Percentiles rank a stretch among this genome's conserved stretches.
phyloP scores from a whole-genome alignment of 2,329 filamentous ascomycete genomes.

The Teratosphaeria zuluensis region DNA sequence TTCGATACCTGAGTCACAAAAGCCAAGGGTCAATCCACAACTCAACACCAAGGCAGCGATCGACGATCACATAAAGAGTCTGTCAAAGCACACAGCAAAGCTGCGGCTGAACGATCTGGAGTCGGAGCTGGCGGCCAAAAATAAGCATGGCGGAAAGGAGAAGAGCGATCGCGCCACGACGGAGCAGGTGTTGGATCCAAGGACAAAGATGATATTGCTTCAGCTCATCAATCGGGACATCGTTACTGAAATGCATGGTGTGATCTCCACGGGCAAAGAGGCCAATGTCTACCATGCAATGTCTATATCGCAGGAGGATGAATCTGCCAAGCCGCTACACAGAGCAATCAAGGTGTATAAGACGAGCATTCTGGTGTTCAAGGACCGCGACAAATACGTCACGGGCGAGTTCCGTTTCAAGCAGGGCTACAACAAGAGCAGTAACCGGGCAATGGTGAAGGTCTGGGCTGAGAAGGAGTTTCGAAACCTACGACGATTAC shows the following conservation, averaged over 20 bases:
- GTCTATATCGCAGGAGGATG: slow-evolving; percentile 47
- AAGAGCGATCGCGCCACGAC: slow-evolving; percentile 85
- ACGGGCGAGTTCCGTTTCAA: slow-evolving; percentile 89
- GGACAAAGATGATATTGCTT: slow-evolving; percentile 88
- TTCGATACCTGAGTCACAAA: slow-evolving; percentile 40
- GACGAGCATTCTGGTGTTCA: slow-evolving; percentile 94
- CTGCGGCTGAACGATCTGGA: slow-evolving; percentile 63
- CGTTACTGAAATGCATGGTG: slow-evolving; percentile 86
- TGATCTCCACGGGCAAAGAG: slow-evolving; percentile 93
- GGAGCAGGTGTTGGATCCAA: slow-evolving; percentile 87
- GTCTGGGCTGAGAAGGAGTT: slow-evolving; percentile 99
- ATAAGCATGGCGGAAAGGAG: slow-evolving; percentile 42
- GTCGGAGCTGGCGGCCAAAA: slow-evolving; percentile 41
- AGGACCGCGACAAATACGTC: slow-evolving; percentile 93
- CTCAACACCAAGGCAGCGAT: slow-evolving; percentile 69
- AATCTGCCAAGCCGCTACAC: slow-evolving; percentile 43
- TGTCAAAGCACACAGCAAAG: slow-evolving; percentile 77
- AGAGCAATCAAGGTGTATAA: slow-evolving; percentile 98
- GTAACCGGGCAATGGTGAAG: slow-evolving; percentile 94
- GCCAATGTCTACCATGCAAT: slow-evolving; percentile 95
- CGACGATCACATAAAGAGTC: slow-evolving; percentile 78
- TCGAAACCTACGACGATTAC: slow-evolving; percentile 77
- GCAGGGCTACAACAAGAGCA: slow-evolving; percentile 83
- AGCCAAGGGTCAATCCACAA: slow-evolving; percentile 66
- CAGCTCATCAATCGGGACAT: slow-evolving; percentile 91